Conservation (phyloP, 805 yeast species). For the Wickerhamiella spandovensis region DNA sequence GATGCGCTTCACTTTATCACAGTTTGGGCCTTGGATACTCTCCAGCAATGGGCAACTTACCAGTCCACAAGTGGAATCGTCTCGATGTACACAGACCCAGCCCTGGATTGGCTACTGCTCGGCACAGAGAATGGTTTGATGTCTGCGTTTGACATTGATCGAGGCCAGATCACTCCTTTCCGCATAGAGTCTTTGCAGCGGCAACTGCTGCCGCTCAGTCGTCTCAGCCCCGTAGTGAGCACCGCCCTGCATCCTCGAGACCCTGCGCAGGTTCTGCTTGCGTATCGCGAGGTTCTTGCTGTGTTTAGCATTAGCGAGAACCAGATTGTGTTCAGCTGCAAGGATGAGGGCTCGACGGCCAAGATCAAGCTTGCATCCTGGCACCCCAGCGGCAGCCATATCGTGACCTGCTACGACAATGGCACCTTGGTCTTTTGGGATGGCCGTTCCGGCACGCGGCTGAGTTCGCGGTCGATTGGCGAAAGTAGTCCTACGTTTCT, state of each 20-base stretch:
- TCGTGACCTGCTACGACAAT: conserved; percentile 66
- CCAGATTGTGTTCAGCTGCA: conserved; percentile 40
- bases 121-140: conserved; percentile 71
- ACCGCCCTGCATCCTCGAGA: conserved; percentile 84
- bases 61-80: conserved; percentile 55
- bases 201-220: conserved; percentile 41
- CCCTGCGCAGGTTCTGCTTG: conserved; percentile 59
- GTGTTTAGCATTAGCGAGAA: conserved; percentile 53
- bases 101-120: conserved; percentile 71
- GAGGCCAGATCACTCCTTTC: conserved; percentile 52
- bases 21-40: conserved; percentile 57
- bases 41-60: conserved; percentile 44
- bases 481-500: conserved; percentile 19
- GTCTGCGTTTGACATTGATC: conserved; percentile 66
- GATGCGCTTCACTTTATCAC: conserved; percentile 48
- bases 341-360: conserved; percentile 13
- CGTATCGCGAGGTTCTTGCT: conserved; percentile 58
- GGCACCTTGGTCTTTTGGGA: conserved; percentile 92
- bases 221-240: conserved; percentile 49
- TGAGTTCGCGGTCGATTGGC: conserved; percentile 52
- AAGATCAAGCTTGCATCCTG: conserved; percentile 52
- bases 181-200: conserved; percentile 57
- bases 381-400: conserved; percentile 88
- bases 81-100: conserved; percentile 66
- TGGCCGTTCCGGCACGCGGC: conserved; percentile 54